Evolutionary conservation across 2,329 filamentous ascomycete genomes (phyloP), one percentile per base, ranked within the genome.

Genomic region (Aureobasidium uvarum): DNA sequence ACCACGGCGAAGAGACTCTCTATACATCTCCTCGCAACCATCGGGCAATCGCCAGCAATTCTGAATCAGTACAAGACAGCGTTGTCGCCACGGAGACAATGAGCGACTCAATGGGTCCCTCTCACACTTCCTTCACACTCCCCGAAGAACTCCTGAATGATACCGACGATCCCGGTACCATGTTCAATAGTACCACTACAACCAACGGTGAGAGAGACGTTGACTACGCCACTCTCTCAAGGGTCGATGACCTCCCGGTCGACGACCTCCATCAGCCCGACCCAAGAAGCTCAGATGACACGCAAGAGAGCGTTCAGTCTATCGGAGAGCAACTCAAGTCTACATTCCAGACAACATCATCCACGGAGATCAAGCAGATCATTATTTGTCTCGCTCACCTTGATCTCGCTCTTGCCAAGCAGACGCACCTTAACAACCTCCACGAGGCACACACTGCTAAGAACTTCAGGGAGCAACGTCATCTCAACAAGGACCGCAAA

Each of bases 401-500:
- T 0, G 58, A 62, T 3, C 6, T 5, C 11, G 7, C 33, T 5
- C 3, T 62, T 33, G 23, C 31, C 13, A 13, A 28, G 1, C 58
- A 62, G n/a, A 38, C 39, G 0, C 39, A 38, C n/a, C 41, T 59
- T 6, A 39, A 50, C 31, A 31, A 50, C 5, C 31, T 50, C 1
- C 45, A 48, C 2, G 58, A 62, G 10, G 58, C 39, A 5, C 45
- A 62, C 14, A 62, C 31, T 1, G 33, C 31, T 7, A 62, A 50
- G 16, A 62, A 48, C 45, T 50, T 48, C 14, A 31, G 33, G 3
- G 58, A 62, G 33, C 58, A 62, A 16, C n/a, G 31, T 5, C 45
- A 50, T 6, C 13, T 50, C 2, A 62, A 48, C 45, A 62, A 48
- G 4, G 58, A 62, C 13, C 58, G 58, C 43, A 62, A 39, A 16